phyloP scores from a whole-genome alignment of 441 rosid genomes.

The Erysimum pusillum region DNA sequence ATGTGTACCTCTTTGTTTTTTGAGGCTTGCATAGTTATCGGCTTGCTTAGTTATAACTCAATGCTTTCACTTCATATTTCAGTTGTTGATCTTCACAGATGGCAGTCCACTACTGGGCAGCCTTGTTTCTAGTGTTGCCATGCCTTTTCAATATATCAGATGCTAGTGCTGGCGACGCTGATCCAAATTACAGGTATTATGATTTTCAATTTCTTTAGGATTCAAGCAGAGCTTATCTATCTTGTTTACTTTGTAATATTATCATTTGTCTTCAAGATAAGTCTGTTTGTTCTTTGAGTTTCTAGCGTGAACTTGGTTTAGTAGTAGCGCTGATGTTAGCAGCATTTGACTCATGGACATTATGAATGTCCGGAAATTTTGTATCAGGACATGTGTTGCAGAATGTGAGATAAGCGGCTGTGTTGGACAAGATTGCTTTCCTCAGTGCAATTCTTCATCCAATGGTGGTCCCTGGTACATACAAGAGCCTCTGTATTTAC shows the following conservation, averaged over 20 bases:
- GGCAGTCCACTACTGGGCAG: conserved; percentile 52
- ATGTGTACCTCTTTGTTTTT: background rate
- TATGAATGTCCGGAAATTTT: conserved; percentile 25
- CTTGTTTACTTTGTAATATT: background rate
- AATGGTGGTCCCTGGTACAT: conserved; percentile 78
- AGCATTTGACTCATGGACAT: conserved; percentile 5
- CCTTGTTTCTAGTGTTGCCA: conserved; percentile 53
- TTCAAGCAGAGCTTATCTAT: background rate
- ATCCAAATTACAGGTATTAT: conserved; percentile 77
- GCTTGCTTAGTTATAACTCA: conserved; percentile 2
- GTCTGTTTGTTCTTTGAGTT: background rate
- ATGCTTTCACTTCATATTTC: conserved; percentile 20
- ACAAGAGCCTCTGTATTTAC: conserved; percentile 82
- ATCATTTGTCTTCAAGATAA: background rate
- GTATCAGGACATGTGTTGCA: conserved; percentile 62
- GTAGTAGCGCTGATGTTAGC: background rate
- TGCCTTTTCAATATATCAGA: conserved; percentile 62
- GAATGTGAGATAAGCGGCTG: conserved; percentile 73
- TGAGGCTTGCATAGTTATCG: background rate
- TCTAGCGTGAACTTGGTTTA: conserved; percentile 15
- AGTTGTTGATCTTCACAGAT: conserved; percentile 52
- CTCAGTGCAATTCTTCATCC: conserved; percentile 74
- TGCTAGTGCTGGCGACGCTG: conserved; percentile 90
- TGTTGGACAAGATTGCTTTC: conserved; percentile 74
- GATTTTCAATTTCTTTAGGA: conserved; percentile 17